Evolutionary conservation across 352 stramenopile genomes (phyloP).

Genomic region (Lagenidium giganteum): DNA sequence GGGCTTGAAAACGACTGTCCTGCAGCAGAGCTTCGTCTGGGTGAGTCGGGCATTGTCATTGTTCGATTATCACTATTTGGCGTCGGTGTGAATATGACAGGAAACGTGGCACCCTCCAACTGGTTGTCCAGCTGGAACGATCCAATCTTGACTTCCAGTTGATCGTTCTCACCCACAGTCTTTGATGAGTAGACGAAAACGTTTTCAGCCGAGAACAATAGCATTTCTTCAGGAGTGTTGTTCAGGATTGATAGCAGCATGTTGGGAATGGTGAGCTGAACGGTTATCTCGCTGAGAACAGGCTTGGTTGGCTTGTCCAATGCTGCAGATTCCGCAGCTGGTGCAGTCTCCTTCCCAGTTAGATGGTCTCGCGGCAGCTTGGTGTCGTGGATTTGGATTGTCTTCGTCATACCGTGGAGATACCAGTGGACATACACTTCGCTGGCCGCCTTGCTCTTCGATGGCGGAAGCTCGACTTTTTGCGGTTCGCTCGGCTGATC

Average conservation of each 20-base stretch:
- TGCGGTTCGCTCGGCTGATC: constrained; percentile 68
- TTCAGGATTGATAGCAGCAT: constrained; percentile 77
- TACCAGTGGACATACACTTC: constrained; percentile 77
- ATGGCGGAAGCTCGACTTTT: constrained; percentile 52
- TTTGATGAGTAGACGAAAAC: constrained; percentile 65
- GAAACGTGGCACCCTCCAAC: constrained; percentile 63
- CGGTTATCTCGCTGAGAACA: constrained; percentile 43
- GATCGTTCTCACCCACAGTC: constrained; percentile 65
- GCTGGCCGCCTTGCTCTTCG: constrained; percentile 13
- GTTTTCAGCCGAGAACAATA: constrained; percentile 65
- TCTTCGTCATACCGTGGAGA: constrained; percentile 78
- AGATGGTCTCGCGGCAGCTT: constrained; percentile 57
- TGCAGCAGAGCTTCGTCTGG: too few species aligned
- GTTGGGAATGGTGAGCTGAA: constrained; percentile 53
- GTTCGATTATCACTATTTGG: too few species aligned
- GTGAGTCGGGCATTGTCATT: too few species aligned
- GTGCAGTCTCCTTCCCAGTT: constrained; percentile 42
- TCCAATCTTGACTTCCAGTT: constrained; percentile 78
- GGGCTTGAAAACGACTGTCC: too few species aligned
- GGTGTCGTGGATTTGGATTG: constrained; percentile 67
- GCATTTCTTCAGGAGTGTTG: constrained; percentile 57
- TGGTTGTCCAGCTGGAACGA: constrained; percentile 86
- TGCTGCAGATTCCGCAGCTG: constrained; percentile 5
- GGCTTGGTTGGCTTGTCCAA: constrained; percentile 15
- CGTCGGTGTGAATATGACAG: constrained; percentile 75